These are phyloP conservation scores for Rhynchosporium graminicola DNA, from an alignment of 2,329 filamentous ascomycete genomes.

Conservation along the genomic window DNA sequence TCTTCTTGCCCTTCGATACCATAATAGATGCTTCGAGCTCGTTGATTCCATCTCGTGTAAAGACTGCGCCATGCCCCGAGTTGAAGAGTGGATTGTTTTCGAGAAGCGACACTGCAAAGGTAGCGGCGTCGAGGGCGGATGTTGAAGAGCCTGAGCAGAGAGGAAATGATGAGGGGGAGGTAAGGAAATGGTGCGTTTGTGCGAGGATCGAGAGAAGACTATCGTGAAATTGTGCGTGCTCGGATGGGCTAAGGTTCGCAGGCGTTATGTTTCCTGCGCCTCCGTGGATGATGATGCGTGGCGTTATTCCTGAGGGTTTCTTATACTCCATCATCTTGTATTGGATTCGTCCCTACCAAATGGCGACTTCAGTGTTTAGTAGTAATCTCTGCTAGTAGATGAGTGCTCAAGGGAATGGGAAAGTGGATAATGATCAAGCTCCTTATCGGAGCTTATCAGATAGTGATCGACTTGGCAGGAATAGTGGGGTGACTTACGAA, in stretches of 20 bases:
- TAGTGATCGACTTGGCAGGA: background rate
- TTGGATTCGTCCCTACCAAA: background rate
- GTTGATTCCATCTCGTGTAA: conserved; percentile 78
- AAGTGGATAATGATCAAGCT: background rate
- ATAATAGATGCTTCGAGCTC: conserved; percentile 87
- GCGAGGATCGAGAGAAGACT: conserved; percentile 64
- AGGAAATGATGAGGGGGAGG: conserved; percentile 60
- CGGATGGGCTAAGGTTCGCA: conserved; percentile 56
- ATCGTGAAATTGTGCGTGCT: conserved; percentile 58
- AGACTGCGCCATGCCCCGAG: conserved; percentile 79
- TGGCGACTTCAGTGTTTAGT: background rate
- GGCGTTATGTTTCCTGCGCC: conserved; percentile 71
- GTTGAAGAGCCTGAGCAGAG: conserved; percentile 44
- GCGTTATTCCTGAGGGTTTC: conserved; percentile 12
- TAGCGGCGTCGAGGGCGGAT: conserved; percentile 69
- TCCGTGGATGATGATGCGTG: conserved; percentile 44
- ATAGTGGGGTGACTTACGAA: background rate
- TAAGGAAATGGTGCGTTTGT: conserved; percentile 46
- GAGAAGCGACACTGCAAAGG: conserved; percentile 71
- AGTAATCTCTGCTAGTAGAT: background rate
- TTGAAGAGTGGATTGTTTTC: conserved; percentile 86
- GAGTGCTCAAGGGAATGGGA: background rate
- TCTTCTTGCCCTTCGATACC: conserved; percentile 72
- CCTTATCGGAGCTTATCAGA: conserved; percentile 9
- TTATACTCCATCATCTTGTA: conserved; percentile 20